A percentile compares a stretch with the other conserved stretches of the same genome.
Evolutionary conservation across 1,284 basidiomycete genomes (phyloP).

Genomic region (Moesziomyces aphidis): DNA sequence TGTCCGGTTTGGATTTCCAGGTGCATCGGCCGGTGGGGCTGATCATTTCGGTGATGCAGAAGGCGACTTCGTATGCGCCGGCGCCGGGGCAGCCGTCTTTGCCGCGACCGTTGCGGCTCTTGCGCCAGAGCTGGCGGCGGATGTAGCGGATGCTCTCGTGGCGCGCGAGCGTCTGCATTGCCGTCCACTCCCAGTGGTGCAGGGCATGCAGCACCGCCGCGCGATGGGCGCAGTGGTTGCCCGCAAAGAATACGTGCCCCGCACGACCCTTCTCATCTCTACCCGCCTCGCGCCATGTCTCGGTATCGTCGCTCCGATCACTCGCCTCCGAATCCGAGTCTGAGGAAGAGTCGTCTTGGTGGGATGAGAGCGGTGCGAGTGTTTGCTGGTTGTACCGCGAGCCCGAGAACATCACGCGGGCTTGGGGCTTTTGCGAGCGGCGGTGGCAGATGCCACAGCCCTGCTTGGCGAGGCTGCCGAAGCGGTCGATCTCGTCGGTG

Average conservation of each 20-base stretch:
- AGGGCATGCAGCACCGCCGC: slow-evolving; percentile 38
- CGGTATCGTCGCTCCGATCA: slow-evolving; percentile 21
- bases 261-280: slow-evolving; percentile 3
- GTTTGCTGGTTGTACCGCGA: slow-evolving; percentile 37
- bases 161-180: slow-evolving; percentile 37
- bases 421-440: slow-evolving; percentile 25
- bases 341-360: neutral
- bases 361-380: slow-evolving; percentile 16
- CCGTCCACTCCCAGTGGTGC: slow-evolving; percentile 51
- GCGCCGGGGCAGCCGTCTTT: slow-evolving; percentile 26
- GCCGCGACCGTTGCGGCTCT: slow-evolving; percentile 11
- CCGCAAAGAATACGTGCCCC: slow-evolving; percentile 31
- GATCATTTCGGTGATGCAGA: slow-evolving; percentile 30
- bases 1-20: slow-evolving; percentile 4
- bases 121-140: slow-evolving; percentile 24
- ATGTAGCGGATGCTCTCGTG: slow-evolving; percentile 27
- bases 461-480: slow-evolving; percentile 25
- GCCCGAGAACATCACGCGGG: slow-evolving; percentile 25
- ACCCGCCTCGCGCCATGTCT: slow-evolving; percentile 27
- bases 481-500: slow-evolving; percentile 24
- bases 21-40: slow-evolving; percentile 7
- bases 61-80: slow-evolving; percentile 30
- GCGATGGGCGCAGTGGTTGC: slow-evolving; percentile 31
- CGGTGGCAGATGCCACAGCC: slow-evolving; percentile 50
- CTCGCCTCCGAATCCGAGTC: slow-evolving; percentile 4